phyloP scores from a whole-genome alignment of 108 stramenopile species.

The Conticribra guillardii region DNA sequence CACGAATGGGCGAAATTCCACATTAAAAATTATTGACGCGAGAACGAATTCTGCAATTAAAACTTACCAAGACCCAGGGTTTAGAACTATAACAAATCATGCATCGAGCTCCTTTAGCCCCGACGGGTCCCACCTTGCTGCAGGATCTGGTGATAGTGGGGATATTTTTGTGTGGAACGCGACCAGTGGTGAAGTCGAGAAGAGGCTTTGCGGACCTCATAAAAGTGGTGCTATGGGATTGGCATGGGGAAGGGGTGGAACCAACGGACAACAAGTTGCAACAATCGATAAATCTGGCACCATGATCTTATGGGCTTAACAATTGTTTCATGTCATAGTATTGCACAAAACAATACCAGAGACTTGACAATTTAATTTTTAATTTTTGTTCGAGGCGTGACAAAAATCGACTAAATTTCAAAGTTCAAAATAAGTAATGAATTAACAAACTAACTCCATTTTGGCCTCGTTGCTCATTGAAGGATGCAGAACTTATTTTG shows the following conservation, averaged over 20 bases:
- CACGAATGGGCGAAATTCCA: slow-evolving; percentile 79
- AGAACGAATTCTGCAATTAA: slow-evolving; percentile 50
- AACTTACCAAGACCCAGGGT: slow-evolving; percentile 58
- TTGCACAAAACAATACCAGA: no score
- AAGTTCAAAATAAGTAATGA: no score
- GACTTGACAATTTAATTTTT: no score
- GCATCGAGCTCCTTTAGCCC: slow-evolving; percentile 71
- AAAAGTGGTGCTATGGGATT: slow-evolving; percentile 66
- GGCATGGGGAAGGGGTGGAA: slow-evolving; percentile 77
- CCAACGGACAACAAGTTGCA: slow-evolving; percentile 78
- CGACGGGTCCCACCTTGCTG: slow-evolving; percentile 68
- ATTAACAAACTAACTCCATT: no score
- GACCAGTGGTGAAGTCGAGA: slow-evolving; percentile 43
- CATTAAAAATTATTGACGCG: slow-evolving; percentile 73
- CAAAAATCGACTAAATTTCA: no score
- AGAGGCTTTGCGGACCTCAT: slow-evolving; percentile 53
- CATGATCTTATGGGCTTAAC: slow-evolving; percentile 79
- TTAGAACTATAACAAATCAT: slow-evolving; percentile 50
- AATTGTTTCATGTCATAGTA: not conserved
- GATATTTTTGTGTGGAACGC: slow-evolving; percentile 77
- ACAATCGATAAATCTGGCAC: slow-evolving; percentile 74
- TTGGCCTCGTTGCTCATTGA: no score
- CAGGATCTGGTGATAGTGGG: slow-evolving; percentile 68
- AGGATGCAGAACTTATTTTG: no score
- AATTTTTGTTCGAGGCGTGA: no score